Percentiles rank a stretch among this genome's conserved stretches.
phyloP scores from a whole-genome alignment of 306 rosid genomes.

The Calophaca sinica region DNA sequence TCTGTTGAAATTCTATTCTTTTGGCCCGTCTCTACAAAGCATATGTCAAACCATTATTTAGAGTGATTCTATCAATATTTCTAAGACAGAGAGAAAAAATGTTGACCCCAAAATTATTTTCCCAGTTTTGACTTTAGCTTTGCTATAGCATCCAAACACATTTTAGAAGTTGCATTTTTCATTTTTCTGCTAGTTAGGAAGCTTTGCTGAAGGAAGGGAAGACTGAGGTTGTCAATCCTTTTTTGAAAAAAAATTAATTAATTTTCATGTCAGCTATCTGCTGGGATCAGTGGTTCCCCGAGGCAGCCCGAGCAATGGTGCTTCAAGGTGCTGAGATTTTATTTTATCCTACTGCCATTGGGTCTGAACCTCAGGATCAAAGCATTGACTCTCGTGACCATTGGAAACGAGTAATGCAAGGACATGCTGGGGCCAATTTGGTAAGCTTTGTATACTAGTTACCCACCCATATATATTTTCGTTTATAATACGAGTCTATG shows the following conservation, averaged over 20 bases:
- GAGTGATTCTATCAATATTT: constrained; percentile 15
- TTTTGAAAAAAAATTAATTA: background rate
- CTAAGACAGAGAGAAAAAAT: constrained; percentile 2
- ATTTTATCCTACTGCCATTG: constrained; percentile 97
- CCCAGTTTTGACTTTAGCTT: constrained; percentile 19
- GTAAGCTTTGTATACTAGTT: constrained; percentile 53
- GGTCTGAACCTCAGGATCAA: constrained; percentile 91
- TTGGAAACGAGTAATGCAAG: constrained; percentile 98
- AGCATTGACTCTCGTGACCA: constrained; percentile 89
- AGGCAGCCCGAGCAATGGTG: constrained; percentile 93
- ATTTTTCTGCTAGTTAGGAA: constrained; percentile 39
- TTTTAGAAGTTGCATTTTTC: background rate
- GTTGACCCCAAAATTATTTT: background rate
- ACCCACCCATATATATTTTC: background rate
- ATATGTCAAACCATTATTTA: constrained; percentile 9
- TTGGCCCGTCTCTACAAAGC: background rate
- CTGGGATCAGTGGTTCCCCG: constrained; percentile 99
- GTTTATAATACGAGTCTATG: background rate
- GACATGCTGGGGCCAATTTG: constrained; percentile 96
- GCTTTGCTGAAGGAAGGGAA: constrained; percentile 16
- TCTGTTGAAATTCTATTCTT: constrained; percentile 16
- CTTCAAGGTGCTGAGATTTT: constrained; percentile 98
- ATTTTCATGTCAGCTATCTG: constrained; percentile 78
- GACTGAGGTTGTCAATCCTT: constrained; percentile 37
- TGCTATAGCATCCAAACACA: constrained; percentile 8